Base-by-base conservation (phyloP, 2,329 filamentous ascomycete species). In the Penicillium janthinellum region DNA sequence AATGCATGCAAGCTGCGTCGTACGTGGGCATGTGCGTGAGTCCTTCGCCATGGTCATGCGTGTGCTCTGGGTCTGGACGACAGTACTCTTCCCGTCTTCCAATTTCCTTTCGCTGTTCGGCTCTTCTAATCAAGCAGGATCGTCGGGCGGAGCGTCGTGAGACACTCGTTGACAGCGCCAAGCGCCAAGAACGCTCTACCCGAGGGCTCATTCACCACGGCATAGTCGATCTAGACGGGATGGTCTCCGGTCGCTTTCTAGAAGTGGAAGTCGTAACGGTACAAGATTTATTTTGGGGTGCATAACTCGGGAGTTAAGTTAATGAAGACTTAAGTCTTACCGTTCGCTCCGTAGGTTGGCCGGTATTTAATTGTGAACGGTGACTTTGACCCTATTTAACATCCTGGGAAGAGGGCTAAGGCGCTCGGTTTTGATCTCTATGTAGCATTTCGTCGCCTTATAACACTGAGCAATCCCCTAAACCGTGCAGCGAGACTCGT, bases 141-240 rank as follows among this genome's bases (percentile, higher is more conserved):
- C 44, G 37, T 34, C 54, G 54, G 22, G n/a, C 35, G 49, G 49
- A 39, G 28, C 17, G 35, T 34, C n/a, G 44, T 42, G 42, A 37
- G 25, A 49, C 35, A 25, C 14, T 37, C 44, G 25, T 56, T 49
- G 54, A 35, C 45, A 49, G 35, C 45, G 49, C 49, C 49, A 51
- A 51, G 49, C 39, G 44, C 54, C 45, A 56, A 56, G 54, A 41
- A 38, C 34, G 22, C 12, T 31, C 17, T 56, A 41, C 37, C 45
- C 54, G 54, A 56, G 35, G 34, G 17, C n/a, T 41, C 15, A 12
- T 51, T 51, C 49, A 51, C 34, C 12, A 5, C 20, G n/a, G 48
- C 1, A 1, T 12, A 6, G 22, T 45, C 25, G 22, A 8, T 28
- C 25, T 31, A 4, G 22, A 45, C 22, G 22, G 22, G 22, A 45